Evolutionary conservation across 495 filamentous ascomycete species (phyloP), one percentile per base, ranked within the genome.

Genomic region (Bathelium albidoporum): DNA sequence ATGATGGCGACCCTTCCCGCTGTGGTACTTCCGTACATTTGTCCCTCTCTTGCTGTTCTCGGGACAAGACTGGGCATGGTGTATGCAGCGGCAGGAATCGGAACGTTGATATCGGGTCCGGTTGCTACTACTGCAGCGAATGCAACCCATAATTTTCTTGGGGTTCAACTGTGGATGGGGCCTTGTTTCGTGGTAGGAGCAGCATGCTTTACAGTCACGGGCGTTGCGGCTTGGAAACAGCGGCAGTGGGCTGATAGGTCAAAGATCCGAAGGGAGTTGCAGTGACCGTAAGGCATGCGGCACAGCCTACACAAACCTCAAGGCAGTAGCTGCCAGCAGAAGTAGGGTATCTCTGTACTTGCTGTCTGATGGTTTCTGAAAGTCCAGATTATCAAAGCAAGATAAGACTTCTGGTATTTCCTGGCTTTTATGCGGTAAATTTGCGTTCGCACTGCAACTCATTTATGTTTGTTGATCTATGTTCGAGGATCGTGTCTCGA

Each of bases 61-160:
- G 87, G 87, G 0, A 84, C 84, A 28, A 80, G 86, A 22, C 77
- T 89, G 71, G 87, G 87, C 1, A 85, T 88, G 82, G n/a, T n/a
- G n/a, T n/a, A 41, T 18, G 36, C 36, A 10, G 36, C 36, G 36
- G 36, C 36, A 41, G 36, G 36, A 18, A 1, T 41, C 18, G 36
- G 36, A 9, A 18, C 36, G 0, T 18, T 41, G 10, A 41, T 41
- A 0, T 41, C 36, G 36, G 36, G 36, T 0, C 36, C 36, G 36
- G 36, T 41, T 18, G 36, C 36, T 1, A 41, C 36, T 41, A 18
- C 36, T 41, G 36, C 36, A 41, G 9, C 36, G 18, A 18, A 18
- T 10, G 36, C 36, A 41, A 10, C 36, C 9, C 9, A 41, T 18
- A 41, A 41, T 1, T 41, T 41, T 18, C 36, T 41, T 41, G 36